Evolutionary conservation across 805 yeast species (phyloP).

Genomic region (Kuraishia hungarica): DNA sequence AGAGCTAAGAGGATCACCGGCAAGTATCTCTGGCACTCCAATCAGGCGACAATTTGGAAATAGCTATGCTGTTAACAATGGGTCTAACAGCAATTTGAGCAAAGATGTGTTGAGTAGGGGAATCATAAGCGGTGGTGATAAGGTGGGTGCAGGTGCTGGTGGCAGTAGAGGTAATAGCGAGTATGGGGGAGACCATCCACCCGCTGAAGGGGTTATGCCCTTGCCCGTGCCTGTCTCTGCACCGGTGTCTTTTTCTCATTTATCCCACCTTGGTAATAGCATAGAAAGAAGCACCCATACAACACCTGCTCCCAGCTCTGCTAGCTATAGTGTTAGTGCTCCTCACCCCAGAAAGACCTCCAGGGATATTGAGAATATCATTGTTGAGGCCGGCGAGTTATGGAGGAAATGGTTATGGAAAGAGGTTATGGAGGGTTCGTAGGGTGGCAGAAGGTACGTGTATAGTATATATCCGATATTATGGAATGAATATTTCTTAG

Average conservation of each 20-base stretch:
- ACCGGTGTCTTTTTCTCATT: too few relatives aligned
- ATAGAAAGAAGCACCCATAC: not conserved
- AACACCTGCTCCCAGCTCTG: not conserved
- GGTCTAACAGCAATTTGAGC: not conserved
- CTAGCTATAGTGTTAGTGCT: not conserved
- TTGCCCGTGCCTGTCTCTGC: too few relatives aligned
- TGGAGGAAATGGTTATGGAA: constrained; percentile 80
- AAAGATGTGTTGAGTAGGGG: not conserved
- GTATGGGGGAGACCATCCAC: not conserved
- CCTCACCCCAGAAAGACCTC: constrained; percentile 2
- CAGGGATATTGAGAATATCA: constrained; percentile 61
- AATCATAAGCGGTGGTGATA: too few relatives aligned
- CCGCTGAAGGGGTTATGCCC: not conserved
- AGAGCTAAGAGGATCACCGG: constrained; percentile 1
- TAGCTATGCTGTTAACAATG: not conserved
- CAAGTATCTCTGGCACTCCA: not conserved
- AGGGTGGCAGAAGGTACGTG: constrained; percentile 7
- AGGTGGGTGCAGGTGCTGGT: too few relatives aligned
- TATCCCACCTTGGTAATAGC: too few relatives aligned
- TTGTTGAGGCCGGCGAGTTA: constrained; percentile 74
- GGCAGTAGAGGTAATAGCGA: not conserved
- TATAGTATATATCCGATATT: not conserved
- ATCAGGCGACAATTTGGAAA: not conserved
- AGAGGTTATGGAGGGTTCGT: constrained; percentile 39
- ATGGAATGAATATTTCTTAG: not conserved